phyloP scores from a whole-genome alignment of 140 eudicot genomes.

The Bidens hawaiensis region DNA sequence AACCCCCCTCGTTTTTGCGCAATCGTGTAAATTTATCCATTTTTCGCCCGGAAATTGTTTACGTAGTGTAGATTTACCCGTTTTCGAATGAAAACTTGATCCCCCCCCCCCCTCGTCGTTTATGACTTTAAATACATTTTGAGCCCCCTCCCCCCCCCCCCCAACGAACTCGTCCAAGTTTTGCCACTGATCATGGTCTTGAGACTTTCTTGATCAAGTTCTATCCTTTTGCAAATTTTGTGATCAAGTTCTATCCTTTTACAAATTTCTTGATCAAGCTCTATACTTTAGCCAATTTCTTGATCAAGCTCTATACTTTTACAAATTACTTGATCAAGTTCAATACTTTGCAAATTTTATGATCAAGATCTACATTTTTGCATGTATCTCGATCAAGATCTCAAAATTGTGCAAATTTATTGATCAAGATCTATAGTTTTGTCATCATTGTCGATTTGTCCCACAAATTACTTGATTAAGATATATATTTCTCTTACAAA shows the following conservation, averaged over 20 bases:
- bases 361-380: neutral
- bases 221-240: neutral
- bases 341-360: neutral
- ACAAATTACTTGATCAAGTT: neutral
- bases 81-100: too few species aligned
- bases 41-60: too few species aligned
- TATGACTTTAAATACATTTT: too few species aligned
- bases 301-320: neutral
- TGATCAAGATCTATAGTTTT: neutral
- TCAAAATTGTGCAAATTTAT: neutral
- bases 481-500: neutral
- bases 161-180: too few species aligned
- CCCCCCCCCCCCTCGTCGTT: too few species aligned
- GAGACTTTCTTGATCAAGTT: neutral
- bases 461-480: neutral
- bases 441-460: neutral
- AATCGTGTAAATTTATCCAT: too few species aligned
- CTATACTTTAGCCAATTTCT: neutral
- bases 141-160: too few species aligned
- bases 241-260: neutral
- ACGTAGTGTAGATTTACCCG: too few species aligned
- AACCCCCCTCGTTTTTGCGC: too few species aligned
- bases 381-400: neutral
- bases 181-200: too few species aligned
- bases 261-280: neutral